Evolutionary conservation across 768 basidiomycete genomes (phyloP).

Genomic region (Cystofilobasidium bisporidii): DNA sequence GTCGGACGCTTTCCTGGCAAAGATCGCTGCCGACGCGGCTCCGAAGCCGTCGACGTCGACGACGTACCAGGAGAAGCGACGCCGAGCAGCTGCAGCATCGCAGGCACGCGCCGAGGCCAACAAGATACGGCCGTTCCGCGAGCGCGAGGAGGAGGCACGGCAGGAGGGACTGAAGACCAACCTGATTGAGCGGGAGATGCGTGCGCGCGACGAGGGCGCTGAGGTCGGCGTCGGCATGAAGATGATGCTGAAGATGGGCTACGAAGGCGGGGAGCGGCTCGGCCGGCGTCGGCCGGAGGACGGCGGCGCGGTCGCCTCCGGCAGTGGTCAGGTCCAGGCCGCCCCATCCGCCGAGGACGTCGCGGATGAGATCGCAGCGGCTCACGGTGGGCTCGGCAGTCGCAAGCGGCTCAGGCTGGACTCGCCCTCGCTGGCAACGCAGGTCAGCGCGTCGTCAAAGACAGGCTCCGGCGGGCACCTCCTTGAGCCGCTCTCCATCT

Average conservation of each 20-base stretch:
- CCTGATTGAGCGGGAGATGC: constrained; percentile 66
- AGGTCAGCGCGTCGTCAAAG: constrained; percentile 9
- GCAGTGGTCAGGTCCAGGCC: neutral
- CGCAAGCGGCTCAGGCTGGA: constrained; percentile 15
- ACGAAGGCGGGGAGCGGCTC: constrained; percentile 62
- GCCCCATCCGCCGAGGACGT: neutral
- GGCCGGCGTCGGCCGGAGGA: neutral
- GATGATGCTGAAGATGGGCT: constrained; percentile 94
- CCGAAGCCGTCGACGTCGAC: constrained; percentile 34
- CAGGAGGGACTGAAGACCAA: constrained; percentile 64
- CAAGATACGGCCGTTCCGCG: constrained; percentile 47
- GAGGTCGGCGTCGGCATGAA: constrained; percentile 60
- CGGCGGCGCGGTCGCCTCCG: constrained; percentile 1
- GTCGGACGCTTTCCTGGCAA: constrained; percentile 68
- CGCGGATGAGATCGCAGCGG: neutral
- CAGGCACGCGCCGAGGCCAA: constrained; percentile 60
- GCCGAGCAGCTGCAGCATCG: constrained; percentile 53
- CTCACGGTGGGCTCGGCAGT: constrained; percentile 11
- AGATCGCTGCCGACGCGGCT: constrained; percentile 38
- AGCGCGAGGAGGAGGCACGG: constrained; percentile 59
- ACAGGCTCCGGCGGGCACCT: constrained; percentile 43
- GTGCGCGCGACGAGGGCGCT: constrained; percentile 47
- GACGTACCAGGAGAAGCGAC: constrained; percentile 63
- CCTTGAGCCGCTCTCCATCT: constrained; percentile 60
- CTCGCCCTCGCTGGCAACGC: neutral